Conservation (phyloP, 1,284 basidiomycete genomes). For the Rugosomyces carneus region DNA sequence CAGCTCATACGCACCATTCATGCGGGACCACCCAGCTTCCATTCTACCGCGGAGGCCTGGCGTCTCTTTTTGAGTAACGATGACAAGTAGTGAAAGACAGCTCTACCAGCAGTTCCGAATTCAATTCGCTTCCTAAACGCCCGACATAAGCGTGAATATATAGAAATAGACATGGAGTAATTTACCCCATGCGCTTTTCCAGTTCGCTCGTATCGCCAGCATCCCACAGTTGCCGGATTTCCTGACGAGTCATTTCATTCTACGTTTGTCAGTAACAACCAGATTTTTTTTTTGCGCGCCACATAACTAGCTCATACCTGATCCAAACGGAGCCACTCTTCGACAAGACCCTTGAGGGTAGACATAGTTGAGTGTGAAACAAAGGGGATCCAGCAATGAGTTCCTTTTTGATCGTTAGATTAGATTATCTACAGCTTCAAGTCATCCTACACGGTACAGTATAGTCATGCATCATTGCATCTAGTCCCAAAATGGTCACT, state of each 20-base stretch:
- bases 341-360: constrained; percentile 38
- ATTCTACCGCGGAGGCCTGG: constrained; percentile 73
- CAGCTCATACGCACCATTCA: constrained; percentile 50
- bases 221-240: constrained; percentile 49
- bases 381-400: not conserved
- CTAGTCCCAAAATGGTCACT: not conserved
- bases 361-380: constrained; percentile 10
- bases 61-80: not conserved
- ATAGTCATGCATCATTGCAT: too few species aligned
- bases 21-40: constrained; percentile 81
- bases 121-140: constrained; percentile 60
- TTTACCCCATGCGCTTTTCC: constrained; percentile 52
- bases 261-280: constrained; percentile 20
- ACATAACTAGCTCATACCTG: constrained; percentile 28
- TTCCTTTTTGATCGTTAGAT: not conserved
- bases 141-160: constrained; percentile 4
- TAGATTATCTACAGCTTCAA: too few species aligned
- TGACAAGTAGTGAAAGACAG: constrained; percentile 1
- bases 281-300: not conserved
- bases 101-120: constrained; percentile 78
- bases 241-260: constrained; percentile 49
- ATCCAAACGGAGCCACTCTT: constrained; percentile 53
- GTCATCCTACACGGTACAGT: too few species aligned
- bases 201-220: constrained; percentile 42
- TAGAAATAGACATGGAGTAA: not conserved